Conservation (phyloP, 345 rosid species). For the Populus deltoides region DNA sequence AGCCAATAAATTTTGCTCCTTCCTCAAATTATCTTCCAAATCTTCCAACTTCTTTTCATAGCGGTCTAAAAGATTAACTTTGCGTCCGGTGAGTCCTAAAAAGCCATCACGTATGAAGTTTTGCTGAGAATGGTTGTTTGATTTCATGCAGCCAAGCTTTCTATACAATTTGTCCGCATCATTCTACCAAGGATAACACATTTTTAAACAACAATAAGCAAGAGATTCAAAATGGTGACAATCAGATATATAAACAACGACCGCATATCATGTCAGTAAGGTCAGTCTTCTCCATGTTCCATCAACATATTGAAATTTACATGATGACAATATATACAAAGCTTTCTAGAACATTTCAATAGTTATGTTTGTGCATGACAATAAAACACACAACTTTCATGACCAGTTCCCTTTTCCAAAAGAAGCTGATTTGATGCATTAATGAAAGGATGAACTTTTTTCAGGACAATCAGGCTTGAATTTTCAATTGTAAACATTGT, state of each 20-base stretch:
- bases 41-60: slow-evolving; percentile 64
- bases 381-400: background rate
- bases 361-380: background rate
- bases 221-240: slow-evolving; percentile 8
- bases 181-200: slow-evolving; percentile 37
- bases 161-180: slow-evolving; percentile 61
- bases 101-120: slow-evolving; percentile 54
- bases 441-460: background rate
- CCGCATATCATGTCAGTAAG: background rate
- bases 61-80: slow-evolving; percentile 56
- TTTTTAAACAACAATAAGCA: slow-evolving; percentile 6
- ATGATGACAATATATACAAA: background rate
- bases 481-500: background rate
- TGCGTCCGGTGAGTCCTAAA: slow-evolving; percentile 65
- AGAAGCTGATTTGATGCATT: background rate
- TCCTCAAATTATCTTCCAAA: slow-evolving; percentile 58
- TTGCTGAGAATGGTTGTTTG: slow-evolving; percentile 30
- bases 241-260: background rate
- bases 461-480: background rate
- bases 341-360: background rate
- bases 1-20: slow-evolving; percentile 47
- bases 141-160: slow-evolving; percentile 55
- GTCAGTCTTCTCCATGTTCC: background rate
- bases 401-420: background rate
- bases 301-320: background rate